These are phyloP conservation scores for Suhomyces ambrosiae DNA, from an alignment of 1,139 yeast species.

Conservation along the genomic window DNA sequence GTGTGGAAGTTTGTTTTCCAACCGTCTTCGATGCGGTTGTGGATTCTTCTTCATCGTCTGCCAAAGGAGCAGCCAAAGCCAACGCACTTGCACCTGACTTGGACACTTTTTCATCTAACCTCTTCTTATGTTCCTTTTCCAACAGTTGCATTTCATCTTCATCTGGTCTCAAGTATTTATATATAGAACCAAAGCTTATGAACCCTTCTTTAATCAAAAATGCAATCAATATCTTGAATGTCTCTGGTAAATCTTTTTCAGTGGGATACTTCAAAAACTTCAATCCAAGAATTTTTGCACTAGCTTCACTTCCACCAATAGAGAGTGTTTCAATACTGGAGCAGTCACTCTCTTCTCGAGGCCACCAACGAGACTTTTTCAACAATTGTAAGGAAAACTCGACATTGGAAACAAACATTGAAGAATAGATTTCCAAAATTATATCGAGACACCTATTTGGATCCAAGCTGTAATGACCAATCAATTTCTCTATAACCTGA, in stretches of 20 bases:
- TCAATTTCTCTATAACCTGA: slow-evolving; percentile 56
- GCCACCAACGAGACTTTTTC: slow-evolving; percentile 68
- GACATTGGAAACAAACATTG: slow-evolving; percentile 47
- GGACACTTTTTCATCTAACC: slow-evolving; percentile 62
- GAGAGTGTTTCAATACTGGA: slow-evolving; percentile 33
- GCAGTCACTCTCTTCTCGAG: slow-evolving; percentile 37
- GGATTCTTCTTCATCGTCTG: slow-evolving; percentile 57
- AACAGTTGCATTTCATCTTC: slow-evolving; percentile 44
- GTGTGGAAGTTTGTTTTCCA: slow-evolving; percentile 2
- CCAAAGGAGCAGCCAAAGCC: slow-evolving; percentile 84
- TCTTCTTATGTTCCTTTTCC: slow-evolving; percentile 49
- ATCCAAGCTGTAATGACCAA: slow-evolving; percentile 80
- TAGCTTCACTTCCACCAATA: slow-evolving; percentile 53
- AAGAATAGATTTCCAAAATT: slow-evolving; percentile 53
- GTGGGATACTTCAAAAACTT: slow-evolving; percentile 45
- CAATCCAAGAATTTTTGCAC: slow-evolving; percentile 62
- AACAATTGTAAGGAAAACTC: slow-evolving; percentile 53
- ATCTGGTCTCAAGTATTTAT: slow-evolving; percentile 54
- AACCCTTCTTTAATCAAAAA: slow-evolving; percentile 71
- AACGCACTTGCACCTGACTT: slow-evolving; percentile 76
- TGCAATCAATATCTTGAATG: slow-evolving; percentile 48
- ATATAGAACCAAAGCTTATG: slow-evolving; percentile 64
- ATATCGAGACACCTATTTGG: slow-evolving; percentile 71
- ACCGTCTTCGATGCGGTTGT: slow-evolving; percentile 6
- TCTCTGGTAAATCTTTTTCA: slow-evolving; percentile 44